Evolutionary conservation across 106 monocot species (phyloP).

Genomic region (Dendrobium nobile): DNA sequence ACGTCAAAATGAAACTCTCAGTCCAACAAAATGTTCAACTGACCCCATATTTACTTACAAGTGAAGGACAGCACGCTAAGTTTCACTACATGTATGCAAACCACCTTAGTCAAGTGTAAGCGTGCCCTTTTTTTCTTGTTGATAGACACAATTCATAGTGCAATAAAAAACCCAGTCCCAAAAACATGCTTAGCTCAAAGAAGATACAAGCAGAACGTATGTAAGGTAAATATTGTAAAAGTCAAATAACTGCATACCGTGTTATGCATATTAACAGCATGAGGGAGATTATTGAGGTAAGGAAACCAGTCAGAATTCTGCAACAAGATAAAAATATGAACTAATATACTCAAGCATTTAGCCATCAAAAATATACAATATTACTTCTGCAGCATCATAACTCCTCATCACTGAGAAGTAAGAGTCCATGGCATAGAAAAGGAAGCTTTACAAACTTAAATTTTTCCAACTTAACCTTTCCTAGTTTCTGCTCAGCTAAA

Average conservation of each 20-base stretch:
- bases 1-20: too few species aligned
- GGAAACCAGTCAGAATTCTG: slow-evolving; percentile 79
- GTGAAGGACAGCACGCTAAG: not conserved
- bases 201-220: not conserved
- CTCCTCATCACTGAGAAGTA: not conserved
- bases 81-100: not conserved
- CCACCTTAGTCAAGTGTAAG: not conserved
- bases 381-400: not conserved
- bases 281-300: slow-evolving; percentile 60
- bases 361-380: not conserved
- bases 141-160: not conserved
- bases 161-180: too few species aligned
- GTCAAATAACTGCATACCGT: slow-evolving; percentile 32
- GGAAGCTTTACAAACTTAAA: not conserved
- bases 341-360: not conserved
- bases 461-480: slow-evolving; percentile 27
- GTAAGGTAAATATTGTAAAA: not conserved
- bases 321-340: not conserved
- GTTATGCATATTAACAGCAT: slow-evolving; percentile 68
- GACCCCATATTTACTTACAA: not conserved
- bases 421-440: not conserved
- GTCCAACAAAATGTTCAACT: too few species aligned
- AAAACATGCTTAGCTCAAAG: too few species aligned
- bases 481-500: slow-evolving; percentile 58
- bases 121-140: not conserved